Evolutionary conservation across 805 yeast genomes (phyloP).

Genomic region (Scheffersomyces lignosus): DNA sequence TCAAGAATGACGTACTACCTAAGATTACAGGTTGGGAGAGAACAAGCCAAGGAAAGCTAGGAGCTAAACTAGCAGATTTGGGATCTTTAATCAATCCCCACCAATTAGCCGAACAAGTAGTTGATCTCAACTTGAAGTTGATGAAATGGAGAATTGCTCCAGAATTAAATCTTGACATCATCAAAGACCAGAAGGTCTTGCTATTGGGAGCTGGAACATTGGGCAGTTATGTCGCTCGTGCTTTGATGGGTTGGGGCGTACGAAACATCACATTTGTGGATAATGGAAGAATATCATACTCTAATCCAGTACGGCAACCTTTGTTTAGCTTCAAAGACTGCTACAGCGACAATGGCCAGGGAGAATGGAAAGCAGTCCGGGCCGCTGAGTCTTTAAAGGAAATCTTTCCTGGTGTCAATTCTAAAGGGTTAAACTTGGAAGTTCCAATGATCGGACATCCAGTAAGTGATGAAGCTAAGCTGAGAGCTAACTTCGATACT

Average conservation of each 20-base stretch:
- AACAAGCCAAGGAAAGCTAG: slow-evolving; percentile 65
- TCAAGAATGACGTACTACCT: slow-evolving; percentile 19
- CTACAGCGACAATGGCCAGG: slow-evolving; percentile 57
- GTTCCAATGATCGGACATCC: slow-evolving; percentile 98
- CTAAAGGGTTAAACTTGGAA: slow-evolving; percentile 63
- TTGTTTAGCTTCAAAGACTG: slow-evolving; percentile 82
- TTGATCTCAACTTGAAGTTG: slow-evolving; percentile 82
- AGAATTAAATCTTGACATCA: slow-evolving; percentile 62
- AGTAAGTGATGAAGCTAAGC: slow-evolving; percentile 53
- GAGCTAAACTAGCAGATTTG: slow-evolving; percentile 82
- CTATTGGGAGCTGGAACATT: slow-evolving; percentile 95
- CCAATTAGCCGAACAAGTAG: slow-evolving; percentile 86
- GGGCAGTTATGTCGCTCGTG: slow-evolving; percentile 88
- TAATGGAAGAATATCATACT: slow-evolving; percentile 82
- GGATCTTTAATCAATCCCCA: slow-evolving; percentile 79
- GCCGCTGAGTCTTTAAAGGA: slow-evolving; percentile 74
- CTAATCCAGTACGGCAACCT: slow-evolving; percentile 96
- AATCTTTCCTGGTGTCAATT: slow-evolving; percentile 75
- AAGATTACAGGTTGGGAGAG: slow-evolving; percentile 89
- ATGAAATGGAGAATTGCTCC: slow-evolving; percentile 99
- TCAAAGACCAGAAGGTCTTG: slow-evolving; percentile 63
- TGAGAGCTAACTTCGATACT: slow-evolving; percentile 49
- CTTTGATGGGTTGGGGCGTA: slow-evolving; percentile 93
- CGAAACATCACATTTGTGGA: slow-evolving; percentile 84
- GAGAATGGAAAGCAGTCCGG: slow-evolving; percentile 68